phyloP scores from a whole-genome alignment of 768 basidiomycete genomes.

The Rhodotorula babjevae region DNA sequence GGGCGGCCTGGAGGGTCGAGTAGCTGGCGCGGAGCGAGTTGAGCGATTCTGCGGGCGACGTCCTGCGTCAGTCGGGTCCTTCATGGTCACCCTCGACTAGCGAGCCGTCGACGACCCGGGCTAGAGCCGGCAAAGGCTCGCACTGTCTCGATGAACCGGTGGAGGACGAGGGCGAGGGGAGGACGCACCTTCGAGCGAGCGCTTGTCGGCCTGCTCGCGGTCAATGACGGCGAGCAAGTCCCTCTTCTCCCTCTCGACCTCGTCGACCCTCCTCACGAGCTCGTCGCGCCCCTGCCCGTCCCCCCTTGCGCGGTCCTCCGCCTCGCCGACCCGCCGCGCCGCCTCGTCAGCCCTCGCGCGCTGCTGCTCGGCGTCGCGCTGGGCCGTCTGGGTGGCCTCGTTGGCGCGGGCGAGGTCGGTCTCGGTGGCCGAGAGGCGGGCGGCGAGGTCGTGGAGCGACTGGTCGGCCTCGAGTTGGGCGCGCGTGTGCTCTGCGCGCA shows the following conservation, averaged over 20 bases:
- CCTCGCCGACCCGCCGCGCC: background rate
- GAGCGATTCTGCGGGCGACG: slow-evolving; percentile 50
- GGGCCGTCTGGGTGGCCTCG: background rate
- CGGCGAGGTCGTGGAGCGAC: slow-evolving; percentile 30
- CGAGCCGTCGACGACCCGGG: no score
- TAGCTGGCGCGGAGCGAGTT: slow-evolving; percentile 70
- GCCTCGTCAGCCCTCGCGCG: background rate
- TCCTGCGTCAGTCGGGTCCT: no score
- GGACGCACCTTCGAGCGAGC: slow-evolving; percentile 66
- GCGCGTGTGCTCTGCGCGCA: slow-evolving; percentile 19
- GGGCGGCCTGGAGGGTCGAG: slow-evolving; percentile 57
- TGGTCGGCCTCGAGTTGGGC: slow-evolving; percentile 32
- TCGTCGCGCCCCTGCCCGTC: slow-evolving; percentile 47
- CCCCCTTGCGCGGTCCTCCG: slow-evolving; percentile 75
- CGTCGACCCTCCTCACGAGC: slow-evolving; percentile 51
- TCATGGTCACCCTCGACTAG: no score
- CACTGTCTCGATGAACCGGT: background rate
- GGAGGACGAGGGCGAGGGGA: background rate
- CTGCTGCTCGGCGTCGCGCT: slow-evolving; percentile 8
- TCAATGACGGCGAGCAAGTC: slow-evolving; percentile 79
- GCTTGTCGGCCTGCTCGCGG: slow-evolving; percentile 68
- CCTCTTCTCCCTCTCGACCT: slow-evolving; percentile 78
- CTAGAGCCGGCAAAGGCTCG: background rate
- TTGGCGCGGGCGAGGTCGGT: background rate
- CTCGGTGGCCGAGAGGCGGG: background rate